These are phyloP conservation scores for Sporothrix pallida DNA, from an alignment of 2,329 filamentous ascomycete species.

Conservation along the genomic window DNA sequence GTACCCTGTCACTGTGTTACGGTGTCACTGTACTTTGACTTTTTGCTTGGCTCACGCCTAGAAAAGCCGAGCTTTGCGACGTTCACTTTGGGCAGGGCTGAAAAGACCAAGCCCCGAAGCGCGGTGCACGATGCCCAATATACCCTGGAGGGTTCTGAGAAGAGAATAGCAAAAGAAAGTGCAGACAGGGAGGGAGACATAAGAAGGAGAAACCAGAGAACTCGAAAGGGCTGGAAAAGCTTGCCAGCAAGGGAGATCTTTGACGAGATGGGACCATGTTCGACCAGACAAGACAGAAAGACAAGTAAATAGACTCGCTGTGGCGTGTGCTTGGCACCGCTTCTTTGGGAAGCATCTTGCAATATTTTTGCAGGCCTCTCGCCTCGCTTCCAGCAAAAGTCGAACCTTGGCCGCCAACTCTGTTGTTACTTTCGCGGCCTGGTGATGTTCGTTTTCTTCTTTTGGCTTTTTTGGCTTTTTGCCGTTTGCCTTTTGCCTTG, in stretches of 20 bases:
- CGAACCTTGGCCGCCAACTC: too few species aligned
- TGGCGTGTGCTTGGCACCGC: neutral
- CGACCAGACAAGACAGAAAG: neutral
- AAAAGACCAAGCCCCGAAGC: neutral
- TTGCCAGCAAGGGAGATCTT: neutral
- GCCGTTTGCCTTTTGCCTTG: neutral
- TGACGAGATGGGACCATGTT: too few species aligned
- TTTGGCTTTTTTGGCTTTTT: neutral
- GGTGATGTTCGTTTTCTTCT: neutral
- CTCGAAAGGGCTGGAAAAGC: neutral
- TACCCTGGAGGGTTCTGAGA: neutral
- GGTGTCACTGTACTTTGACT: neutral
- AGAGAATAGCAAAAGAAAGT: neutral
- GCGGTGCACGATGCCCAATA: neutral
- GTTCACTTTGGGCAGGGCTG: conserved; percentile 2
- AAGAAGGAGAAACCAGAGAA: neutral
- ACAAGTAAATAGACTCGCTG: neutral
- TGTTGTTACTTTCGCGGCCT: neutral
- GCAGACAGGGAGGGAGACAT: neutral
- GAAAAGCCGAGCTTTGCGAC: neutral
- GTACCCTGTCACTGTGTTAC: neutral
- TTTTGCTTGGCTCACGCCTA: too few species aligned
- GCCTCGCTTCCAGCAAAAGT: neutral
- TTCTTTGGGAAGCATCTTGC: neutral
- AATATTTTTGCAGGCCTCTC: neutral